A percentile compares a stretch with the other conserved stretches of the same genome.
Evolutionary conservation across 2,329 filamentous ascomycete species (phyloP).

Genomic region (Fusarium protoensiforme): DNA sequence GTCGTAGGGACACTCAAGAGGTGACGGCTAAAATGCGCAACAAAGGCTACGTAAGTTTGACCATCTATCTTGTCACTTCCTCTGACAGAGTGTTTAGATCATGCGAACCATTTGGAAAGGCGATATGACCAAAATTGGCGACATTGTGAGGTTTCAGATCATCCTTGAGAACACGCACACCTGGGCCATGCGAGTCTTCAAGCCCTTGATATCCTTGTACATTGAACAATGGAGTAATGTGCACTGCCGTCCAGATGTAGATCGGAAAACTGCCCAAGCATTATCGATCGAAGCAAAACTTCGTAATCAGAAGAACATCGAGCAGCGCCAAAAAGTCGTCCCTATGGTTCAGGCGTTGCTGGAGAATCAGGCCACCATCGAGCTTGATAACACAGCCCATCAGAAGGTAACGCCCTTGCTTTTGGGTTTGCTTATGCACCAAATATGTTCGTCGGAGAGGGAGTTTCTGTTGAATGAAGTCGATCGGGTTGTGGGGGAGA

Average conservation of each 20-base stretch:
- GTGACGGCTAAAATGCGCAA: background rate
- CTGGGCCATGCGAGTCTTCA: conserved; percentile 34
- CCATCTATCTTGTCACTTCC: background rate
- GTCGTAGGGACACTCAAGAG: background rate
- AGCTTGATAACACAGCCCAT: conserved; percentile 1
- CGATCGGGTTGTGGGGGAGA: conserved; percentile 2
- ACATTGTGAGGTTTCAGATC: conserved; percentile 21
- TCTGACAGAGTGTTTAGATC: conserved; percentile 10
- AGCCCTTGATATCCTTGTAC: conserved; percentile 26
- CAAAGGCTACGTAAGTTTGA: conserved; percentile 13
- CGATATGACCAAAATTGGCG: conserved; percentile 7
- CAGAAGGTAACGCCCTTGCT: conserved; percentile 12
- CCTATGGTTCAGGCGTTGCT: conserved; percentile 11
- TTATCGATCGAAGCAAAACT: background rate
- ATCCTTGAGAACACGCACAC: conserved; percentile 38
- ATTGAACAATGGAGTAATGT: conserved; percentile 28
- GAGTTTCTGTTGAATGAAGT: background rate
- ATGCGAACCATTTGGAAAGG: conserved; percentile 36
- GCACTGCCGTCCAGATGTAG: background rate
- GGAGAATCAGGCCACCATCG: background rate
- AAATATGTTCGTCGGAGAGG: conserved; percentile 6
- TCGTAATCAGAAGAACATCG: background rate
- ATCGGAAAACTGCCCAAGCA: background rate
- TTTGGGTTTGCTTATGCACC: conserved; percentile 16
- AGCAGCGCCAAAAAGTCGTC: background rate